Evolutionary conservation across 164 flowering plant genomes (phyloP).

Genomic region (Pachysandra terminalis): DNA sequence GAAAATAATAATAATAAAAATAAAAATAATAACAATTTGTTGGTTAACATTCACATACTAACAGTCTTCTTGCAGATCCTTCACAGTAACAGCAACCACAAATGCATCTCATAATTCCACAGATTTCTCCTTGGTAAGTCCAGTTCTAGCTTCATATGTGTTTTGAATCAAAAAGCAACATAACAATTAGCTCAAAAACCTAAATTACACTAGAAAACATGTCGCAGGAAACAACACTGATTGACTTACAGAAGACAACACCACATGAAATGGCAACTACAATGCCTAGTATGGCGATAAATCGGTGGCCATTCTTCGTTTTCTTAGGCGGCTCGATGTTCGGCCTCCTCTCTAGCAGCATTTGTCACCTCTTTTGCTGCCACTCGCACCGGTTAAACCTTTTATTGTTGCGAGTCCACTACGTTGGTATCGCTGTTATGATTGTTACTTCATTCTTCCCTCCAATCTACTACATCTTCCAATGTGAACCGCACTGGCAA

Average conservation of each 20-base stretch:
- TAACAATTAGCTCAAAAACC: too few relatives aligned
- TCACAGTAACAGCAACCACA: constrained; percentile 22
- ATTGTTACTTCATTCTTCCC: constrained; percentile 94
- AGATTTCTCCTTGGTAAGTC: constrained; percentile 32
- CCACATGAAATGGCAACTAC: not conserved
- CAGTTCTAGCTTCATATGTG: too few relatives aligned
- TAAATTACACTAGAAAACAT: not conserved
- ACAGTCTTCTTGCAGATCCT: constrained; percentile 33
- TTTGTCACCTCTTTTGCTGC: constrained; percentile 84
- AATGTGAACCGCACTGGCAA: constrained; percentile 74
- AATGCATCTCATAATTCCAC: constrained; percentile 41
- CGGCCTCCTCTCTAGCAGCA: constrained; percentile 81
- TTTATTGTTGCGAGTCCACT: constrained; percentile 54
- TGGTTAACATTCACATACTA: not conserved
- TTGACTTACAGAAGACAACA: constrained; percentile 3
- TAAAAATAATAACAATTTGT: too few relatives aligned
- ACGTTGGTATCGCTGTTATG: constrained; percentile 79
- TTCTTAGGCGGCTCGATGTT: constrained; percentile 82
- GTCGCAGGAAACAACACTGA: constrained; percentile 30
- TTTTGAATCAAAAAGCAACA: too few relatives aligned
- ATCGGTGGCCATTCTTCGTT: constrained; percentile 82
- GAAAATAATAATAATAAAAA: too few relatives aligned
- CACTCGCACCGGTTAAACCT: constrained; percentile 60
- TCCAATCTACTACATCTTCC: constrained; percentile 87
- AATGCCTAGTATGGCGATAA: constrained; percentile 8